Base-by-base conservation (phyloP, 2,329 filamentous ascomycete species). In the Aspergillus amoenus region DNA sequence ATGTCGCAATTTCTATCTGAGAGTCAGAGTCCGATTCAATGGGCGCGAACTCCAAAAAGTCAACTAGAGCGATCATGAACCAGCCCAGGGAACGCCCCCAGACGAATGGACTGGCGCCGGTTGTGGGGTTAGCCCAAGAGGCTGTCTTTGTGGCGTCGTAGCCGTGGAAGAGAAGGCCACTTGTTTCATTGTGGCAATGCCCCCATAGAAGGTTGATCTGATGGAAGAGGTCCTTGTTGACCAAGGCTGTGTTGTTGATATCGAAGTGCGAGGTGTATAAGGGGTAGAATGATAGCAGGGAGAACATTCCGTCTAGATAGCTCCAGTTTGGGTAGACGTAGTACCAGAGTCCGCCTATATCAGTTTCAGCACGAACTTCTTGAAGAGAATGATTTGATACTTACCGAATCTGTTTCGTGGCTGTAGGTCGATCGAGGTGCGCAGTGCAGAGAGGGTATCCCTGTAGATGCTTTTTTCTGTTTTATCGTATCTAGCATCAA, bases 31-130 rank as follows among this genome's bases (percentile, higher is more conserved):
- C 78, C 73, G 2, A 59, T 61, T 58, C 69, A 64, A 45, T 45
- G n/a, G 76, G 76, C 56, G 80, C 76, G 3, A 77, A 68, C 30
- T 82, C 78, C 40, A 83, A 70, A 0, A 79, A 74, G 52, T 85
- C 81, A 2, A 83, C 72, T 8, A 84, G 64, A 0, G 78, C 79
- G 67, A 82, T 77, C 11, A 79, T 68, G 61, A 83, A 84, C 83
- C 82, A 85, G 1, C 81, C 82, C 2, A 83, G 65, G 4, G 79
- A 75, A 2, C 83, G 69, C n/a, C 74, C 76, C 83, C 83, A 86
- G 17, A 84, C 78, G 4, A 79, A 67, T 0, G 80, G 82, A 41
- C 78, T 79, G 0, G 78, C 81, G 1, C 83, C 83, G 0, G 79
- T 84, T 3, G 64, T 55, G 0, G 73, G 69, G 52, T 82, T 73